These are phyloP conservation scores for Scedosporium dehoogii DNA, from an alignment of 2,329 filamentous ascomycete genomes.

Conservation along the genomic window DNA sequence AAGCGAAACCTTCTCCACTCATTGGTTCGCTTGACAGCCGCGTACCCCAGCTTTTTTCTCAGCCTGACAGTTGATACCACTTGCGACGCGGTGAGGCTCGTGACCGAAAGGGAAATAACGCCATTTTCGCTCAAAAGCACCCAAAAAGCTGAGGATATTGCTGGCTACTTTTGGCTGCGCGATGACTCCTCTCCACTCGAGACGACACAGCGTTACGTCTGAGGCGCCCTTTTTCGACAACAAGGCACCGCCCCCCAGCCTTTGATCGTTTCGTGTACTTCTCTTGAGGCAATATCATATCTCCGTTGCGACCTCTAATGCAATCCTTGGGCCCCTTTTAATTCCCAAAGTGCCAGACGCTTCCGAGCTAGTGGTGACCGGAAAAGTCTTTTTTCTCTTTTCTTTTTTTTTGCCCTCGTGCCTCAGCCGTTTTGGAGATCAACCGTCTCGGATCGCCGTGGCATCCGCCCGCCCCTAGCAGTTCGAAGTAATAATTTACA, in stretches of 20 bases:
- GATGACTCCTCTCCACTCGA: background rate
- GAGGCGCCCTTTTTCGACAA: background rate
- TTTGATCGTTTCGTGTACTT: background rate
- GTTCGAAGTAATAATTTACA: background rate
- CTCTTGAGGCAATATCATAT: too few relatives aligned
- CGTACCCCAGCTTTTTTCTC: background rate
- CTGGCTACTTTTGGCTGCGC: background rate
- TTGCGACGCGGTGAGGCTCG: background rate
- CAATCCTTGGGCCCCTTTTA: too few relatives aligned
- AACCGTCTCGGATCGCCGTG: background rate
- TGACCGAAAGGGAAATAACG: slow-evolving; percentile 1
- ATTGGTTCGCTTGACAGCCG: background rate
- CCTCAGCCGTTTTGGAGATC: background rate
- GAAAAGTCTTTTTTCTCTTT: background rate
- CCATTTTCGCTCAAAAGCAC: background rate
- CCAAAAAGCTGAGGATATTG: background rate
- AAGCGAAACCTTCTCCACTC: background rate
- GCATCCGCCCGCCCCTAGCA: background rate
- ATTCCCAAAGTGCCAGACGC: too few relatives aligned
- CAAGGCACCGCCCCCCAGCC: background rate
- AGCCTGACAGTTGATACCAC: background rate
- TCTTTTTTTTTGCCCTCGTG: background rate
- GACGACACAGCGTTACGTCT: background rate
- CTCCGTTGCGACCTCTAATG: too few relatives aligned
- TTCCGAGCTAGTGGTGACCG: too few relatives aligned